Percentiles rank a stretch among this genome's conserved stretches.
These are phyloP conservation scores for Pythium diclinum DNA, from an alignment of 352 stramenopile genomes.

Conservation along the genomic window DNA sequence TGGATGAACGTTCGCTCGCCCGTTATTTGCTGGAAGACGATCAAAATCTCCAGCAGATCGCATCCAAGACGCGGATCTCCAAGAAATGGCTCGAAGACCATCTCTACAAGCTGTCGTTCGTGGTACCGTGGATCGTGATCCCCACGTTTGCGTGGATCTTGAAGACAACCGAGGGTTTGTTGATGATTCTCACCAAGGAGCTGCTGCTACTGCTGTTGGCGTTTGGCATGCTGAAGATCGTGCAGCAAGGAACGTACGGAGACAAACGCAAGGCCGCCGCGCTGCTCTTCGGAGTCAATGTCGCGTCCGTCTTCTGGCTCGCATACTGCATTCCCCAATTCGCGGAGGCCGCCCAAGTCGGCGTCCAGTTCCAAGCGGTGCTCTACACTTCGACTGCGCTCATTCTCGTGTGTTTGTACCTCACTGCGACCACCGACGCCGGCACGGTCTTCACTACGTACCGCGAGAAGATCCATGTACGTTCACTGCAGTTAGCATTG, in stretches of 20 bases:
- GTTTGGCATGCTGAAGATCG: slow-evolving; percentile 44
- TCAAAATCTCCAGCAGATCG: slow-evolving; percentile 45
- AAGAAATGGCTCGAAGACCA: slow-evolving; percentile 63
- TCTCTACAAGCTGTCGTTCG: slow-evolving; percentile 70
- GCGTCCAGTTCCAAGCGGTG: slow-evolving; percentile 30
- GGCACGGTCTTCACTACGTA: slow-evolving; percentile 67
- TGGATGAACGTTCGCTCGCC: slow-evolving; percentile 37
- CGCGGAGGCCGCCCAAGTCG: slow-evolving; percentile 19
- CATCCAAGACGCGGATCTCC: slow-evolving; percentile 36
- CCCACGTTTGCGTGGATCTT: slow-evolving; percentile 44
- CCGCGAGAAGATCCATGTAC: slow-evolving; percentile 59
- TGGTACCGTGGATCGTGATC: slow-evolving; percentile 69
- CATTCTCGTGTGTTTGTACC: slow-evolving; percentile 54
- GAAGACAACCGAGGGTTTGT: slow-evolving; percentile 28
- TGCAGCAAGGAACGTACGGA: slow-evolving; percentile 62
- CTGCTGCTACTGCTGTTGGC: slow-evolving; percentile 31
- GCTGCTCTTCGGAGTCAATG: slow-evolving; percentile 72
- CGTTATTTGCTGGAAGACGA: slow-evolving; percentile 58
- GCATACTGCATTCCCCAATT: slow-evolving; percentile 43
- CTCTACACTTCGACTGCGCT: slow-evolving; percentile 22
- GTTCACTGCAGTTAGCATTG: slow-evolving; percentile 6
- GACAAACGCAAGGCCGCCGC: slow-evolving; percentile 72
- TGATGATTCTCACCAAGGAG: slow-evolving; percentile 40
- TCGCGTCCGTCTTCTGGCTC: slow-evolving; percentile 68
- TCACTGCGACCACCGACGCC: slow-evolving; percentile 48